phyloP scores from a whole-genome alignment of 306 rosid species.

The Quercus bicolor region DNA sequence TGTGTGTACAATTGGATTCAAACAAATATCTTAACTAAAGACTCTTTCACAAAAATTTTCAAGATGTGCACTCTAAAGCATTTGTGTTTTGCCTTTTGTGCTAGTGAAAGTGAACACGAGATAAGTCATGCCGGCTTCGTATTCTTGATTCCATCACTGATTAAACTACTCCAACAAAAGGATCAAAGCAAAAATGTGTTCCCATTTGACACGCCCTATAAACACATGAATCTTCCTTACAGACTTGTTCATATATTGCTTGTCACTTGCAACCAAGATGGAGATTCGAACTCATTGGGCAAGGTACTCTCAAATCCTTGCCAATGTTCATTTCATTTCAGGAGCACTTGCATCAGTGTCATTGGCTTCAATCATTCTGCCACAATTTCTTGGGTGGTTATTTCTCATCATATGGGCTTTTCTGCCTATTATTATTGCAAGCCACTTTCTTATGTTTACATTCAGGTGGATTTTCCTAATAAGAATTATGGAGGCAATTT shows the following conservation, averaged over 20 bases:
- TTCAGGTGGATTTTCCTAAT: too few species aligned
- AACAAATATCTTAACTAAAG: too few species aligned
- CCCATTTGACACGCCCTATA: conserved; percentile 3
- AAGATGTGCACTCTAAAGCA: too few species aligned
- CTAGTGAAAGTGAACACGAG: neutral
- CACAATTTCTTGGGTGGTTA: too few species aligned
- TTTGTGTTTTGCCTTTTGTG: too few species aligned
- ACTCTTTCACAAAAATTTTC: too few species aligned
- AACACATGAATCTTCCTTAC: conserved; percentile 15
- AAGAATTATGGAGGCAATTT: too few species aligned
- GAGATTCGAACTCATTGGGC: neutral
- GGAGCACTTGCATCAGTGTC: conserved; percentile 15
- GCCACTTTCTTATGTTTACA: too few species aligned
- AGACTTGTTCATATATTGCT: conserved; percentile 11
- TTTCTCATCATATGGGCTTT: too few species aligned
- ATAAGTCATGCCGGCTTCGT: neutral
- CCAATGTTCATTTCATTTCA: neutral
- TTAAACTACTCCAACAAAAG: conserved; percentile 3
- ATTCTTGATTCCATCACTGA: conserved; percentile 1
- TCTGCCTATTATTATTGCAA: too few species aligned
- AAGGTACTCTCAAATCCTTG: neutral
- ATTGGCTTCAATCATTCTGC: too few species aligned
- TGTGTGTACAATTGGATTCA: too few species aligned
- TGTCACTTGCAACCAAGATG: neutral
- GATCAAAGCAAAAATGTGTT: conserved; percentile 7